These are phyloP conservation scores for Botrytis squamosa DNA, from an alignment of 2,329 filamentous ascomycete genomes.

Conservation along the genomic window DNA sequence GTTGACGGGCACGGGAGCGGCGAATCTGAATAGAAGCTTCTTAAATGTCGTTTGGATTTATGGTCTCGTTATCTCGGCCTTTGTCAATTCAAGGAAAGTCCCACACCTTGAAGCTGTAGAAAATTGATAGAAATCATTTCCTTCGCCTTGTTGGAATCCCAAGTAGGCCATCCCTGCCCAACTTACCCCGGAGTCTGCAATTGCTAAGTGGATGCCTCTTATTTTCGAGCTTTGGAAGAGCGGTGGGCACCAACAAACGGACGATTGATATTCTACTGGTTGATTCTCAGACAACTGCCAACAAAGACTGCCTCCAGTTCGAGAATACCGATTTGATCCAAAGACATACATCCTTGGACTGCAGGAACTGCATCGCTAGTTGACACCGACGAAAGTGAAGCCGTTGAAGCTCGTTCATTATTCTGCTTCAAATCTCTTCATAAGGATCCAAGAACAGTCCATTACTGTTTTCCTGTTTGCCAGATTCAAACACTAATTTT, in stretches of 20 bases:
- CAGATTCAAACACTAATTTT: conserved; percentile 29
- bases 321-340: conserved; percentile 39
- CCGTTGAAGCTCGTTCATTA: conserved; percentile 29
- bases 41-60: conserved; percentile 32
- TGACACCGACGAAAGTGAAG: conserved; percentile 31
- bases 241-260: conserved; percentile 52
- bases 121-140: conserved; percentile 27
- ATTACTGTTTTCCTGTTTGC: conserved; percentile 35
- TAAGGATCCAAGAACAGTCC: conserved; percentile 30
- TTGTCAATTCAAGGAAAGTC: conserved; percentile 25
- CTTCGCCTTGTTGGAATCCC: conserved; percentile 19
- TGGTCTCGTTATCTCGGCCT: conserved; percentile 28
- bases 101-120: conserved; percentile 11
- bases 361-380: conserved; percentile 33
- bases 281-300: conserved; percentile 49
- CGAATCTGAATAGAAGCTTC: conserved; percentile 36
- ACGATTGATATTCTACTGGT: conserved; percentile 39
- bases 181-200: conserved; percentile 10
- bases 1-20: conserved; percentile 36
- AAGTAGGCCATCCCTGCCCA: conserved; percentile 29
- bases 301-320: conserved; percentile 48
- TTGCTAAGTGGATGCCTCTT: conserved; percentile 40
- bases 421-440: conserved; percentile 26
- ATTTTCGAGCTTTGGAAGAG: conserved; percentile 46
- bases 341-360: conserved; percentile 33